Evolutionary conservation across 108 stramenopile species (phyloP), one percentile per base, ranked within the genome.

Genomic region (Poteriospumella lacustris): DNA sequence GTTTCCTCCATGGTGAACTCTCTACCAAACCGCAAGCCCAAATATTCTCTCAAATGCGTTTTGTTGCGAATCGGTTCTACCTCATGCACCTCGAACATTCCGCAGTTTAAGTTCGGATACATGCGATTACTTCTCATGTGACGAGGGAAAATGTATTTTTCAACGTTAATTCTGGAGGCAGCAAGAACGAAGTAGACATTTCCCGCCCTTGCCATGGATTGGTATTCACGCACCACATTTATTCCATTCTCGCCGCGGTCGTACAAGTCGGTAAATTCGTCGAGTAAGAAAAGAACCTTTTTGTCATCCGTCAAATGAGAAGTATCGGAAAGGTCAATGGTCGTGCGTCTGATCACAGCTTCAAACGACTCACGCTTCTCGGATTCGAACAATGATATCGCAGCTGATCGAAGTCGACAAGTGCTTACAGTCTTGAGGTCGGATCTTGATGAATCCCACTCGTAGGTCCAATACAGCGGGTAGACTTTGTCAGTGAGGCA

Each of bases 71-170:
- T 38, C 9, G 64, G 64, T 12, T 40, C 12, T 40, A 67, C 40
- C 19, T 67, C 39, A 15, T 41, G 9, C 40, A 67, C 64, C 40
- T 38, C 40, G 31, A 67, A 67, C 64, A 67, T 15, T 15, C 64
- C 64, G 19, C 64, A 67, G 31, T 67, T 67, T 33, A 67, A 67
- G 40, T 67, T 67, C 12, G 64, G 64, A 67, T 67, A 67, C 40
- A 67, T 67, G 9, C 15, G 9, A 19, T 9, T 15, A 38, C 15
- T 41, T 15, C 36, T 67, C 36, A 9, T 67, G 15, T 67, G 64
- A 9, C 19, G 15, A 19, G 36, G 64, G 64, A 67, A 67, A 40
- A 67, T 41, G 31, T 67, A 67, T 15, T 67, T 41, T 41, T 67
- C 15, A 9, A 67, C 40, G 64, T 67, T 67, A 41, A 67, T 41